A percentile compares a stretch with the other conserved stretches of the same genome.
Conservation (phyloP, 2,329 filamentous ascomycete genomes). For the Aspergillus sp. region DNA sequence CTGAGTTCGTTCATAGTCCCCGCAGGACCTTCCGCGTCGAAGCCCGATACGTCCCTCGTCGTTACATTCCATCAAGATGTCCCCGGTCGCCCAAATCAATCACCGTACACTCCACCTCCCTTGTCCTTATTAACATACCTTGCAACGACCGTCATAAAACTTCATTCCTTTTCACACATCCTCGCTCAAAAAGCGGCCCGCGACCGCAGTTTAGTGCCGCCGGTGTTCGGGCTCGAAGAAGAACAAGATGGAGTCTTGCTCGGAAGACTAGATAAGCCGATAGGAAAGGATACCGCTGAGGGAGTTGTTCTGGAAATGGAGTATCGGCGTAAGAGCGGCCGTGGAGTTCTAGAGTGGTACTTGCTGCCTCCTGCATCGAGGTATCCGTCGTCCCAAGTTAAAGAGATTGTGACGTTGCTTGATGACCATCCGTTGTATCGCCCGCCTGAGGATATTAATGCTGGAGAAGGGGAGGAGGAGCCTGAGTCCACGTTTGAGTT, state of each 20-base stretch:
- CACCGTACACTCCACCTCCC: slow-evolving; percentile 60
- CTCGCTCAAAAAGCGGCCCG: slow-evolving; percentile 72
- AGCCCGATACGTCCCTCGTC: slow-evolving; percentile 64
- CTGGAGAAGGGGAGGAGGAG: slow-evolving; percentile 51
- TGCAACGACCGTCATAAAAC: slow-evolving; percentile 79
- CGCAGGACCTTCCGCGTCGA: slow-evolving; percentile 24
- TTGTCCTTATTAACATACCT: slow-evolving; percentile 76
- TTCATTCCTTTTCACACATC: slow-evolving; percentile 72
- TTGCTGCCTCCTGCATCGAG: slow-evolving; percentile 52
- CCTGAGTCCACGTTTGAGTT: slow-evolving; percentile 80
- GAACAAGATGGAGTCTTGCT: slow-evolving; percentile 76
- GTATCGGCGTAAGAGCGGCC: slow-evolving; percentile 77
- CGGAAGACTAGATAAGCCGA: slow-evolving; percentile 52
- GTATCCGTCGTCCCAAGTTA: slow-evolving; percentile 47
- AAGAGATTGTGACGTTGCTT: slow-evolving; percentile 61
- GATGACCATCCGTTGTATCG: slow-evolving; percentile 74
- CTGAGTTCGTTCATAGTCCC: slow-evolving; percentile 70
- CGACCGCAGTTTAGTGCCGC: slow-evolving; percentile 72
- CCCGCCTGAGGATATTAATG: slow-evolving; percentile 43
- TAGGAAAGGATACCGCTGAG: slow-evolving; percentile 43
- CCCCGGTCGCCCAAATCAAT: slow-evolving; percentile 50
- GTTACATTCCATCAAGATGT: slow-evolving; percentile 82
- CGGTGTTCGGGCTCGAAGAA: slow-evolving; percentile 76
- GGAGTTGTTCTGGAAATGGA: slow-evolving; percentile 81
- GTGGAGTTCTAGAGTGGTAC: slow-evolving; percentile 71